Base-by-base conservation (phyloP, 495 filamentous ascomycete species). In the Xylaria cubensis region DNA sequence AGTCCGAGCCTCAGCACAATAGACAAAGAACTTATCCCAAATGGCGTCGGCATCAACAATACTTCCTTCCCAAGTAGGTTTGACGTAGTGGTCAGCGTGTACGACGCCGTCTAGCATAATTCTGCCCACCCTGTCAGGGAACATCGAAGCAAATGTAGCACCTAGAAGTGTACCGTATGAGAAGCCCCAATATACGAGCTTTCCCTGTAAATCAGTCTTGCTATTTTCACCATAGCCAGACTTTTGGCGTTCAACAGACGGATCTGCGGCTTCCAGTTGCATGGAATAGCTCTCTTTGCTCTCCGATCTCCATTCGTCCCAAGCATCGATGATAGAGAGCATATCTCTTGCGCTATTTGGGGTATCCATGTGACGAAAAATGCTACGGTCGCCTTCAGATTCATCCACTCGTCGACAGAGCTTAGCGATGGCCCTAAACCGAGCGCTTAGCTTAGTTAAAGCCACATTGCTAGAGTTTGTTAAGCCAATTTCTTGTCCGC, bases 131-230 rank as follows among this genome's bases (percentile, higher is more conserved):
- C 77, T 75, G 9, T 82, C 79, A 0, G 82, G 83, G 69, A 83
- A 84, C 82, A 83, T 83, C 12, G 74, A 76, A 12, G 83, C 80
- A 36, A 84, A 84, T 55, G 86, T 90, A 67, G 84, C 77, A 0
- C 90, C 90, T 0, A 92, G 77, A 2, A 89, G 70, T 1, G 88
- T 88, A 1, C 89, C 90, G 72, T 91, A 92, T 0, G 87, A 89
- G 9, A 90, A 86, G 0, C 89, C 89, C 88, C 88, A 90, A 71
- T 88, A 91, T 6, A 87, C 77, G 6, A 90, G 79, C 58, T 84
- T 86, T 15, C 78, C 79, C 66, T 74, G 73, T 36, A 77, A 76
- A 48, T 75, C 72, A 21, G 74, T 67, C 7, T 56, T 50, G 48
- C 67, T 70, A 64, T 48, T 46, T 48, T 70, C 21, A 61, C 19